A percentile compares a stretch with the other conserved stretches of the same genome.
Conservation (phyloP, 306 rosid genomes). For the Castanea crenata region DNA sequence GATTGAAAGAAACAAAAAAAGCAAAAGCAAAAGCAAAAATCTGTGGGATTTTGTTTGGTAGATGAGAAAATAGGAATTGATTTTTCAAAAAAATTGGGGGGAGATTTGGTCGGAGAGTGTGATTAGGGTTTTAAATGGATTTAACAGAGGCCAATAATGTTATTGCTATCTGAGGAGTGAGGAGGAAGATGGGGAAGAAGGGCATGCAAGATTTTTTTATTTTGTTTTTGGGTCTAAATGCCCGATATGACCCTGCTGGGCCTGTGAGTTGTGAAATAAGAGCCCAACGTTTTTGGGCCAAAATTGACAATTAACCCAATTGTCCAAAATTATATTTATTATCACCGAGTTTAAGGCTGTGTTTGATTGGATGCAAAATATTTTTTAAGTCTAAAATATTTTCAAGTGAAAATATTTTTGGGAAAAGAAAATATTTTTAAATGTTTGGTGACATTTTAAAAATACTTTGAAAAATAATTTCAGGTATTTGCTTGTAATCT, state of each 20-base stretch:
- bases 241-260: background rate
- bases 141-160: background rate
- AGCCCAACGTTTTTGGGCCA: background rate
- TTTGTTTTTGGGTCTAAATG: background rate
- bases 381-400: too few species aligned
- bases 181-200: background rate
- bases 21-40: background rate
- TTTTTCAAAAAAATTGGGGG: background rate
- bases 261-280: background rate
- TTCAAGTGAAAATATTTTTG: too few species aligned
- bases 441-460: too few species aligned
- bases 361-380: too few species aligned
- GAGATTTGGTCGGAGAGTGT: background rate
- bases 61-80: background rate
- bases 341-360: too few species aligned
- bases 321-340: too few species aligned
- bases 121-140: slow-evolving; percentile 28
- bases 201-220: background rate
- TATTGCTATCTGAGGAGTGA: background rate
- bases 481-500: too few species aligned
- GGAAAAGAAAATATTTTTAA: too few species aligned
- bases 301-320: too few species aligned
- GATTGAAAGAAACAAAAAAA: slow-evolving; percentile 14
- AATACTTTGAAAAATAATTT: too few species aligned
- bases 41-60: background rate